Conservation (phyloP, 2,329 filamentous ascomycete species). For the Colletotrichum siamense region DNA sequence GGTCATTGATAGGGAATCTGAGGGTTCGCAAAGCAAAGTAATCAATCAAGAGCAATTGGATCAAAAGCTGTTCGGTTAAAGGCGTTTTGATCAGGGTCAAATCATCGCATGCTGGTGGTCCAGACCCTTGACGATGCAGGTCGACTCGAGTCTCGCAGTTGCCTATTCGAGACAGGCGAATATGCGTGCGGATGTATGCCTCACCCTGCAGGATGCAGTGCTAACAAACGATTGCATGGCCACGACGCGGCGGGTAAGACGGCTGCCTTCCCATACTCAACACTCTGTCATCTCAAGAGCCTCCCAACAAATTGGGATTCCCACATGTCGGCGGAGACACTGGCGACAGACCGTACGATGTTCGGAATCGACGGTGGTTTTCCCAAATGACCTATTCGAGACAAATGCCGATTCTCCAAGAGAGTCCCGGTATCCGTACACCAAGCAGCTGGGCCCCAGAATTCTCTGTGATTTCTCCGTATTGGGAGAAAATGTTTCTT, state of each 20-base stretch:
- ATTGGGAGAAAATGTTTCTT: neutral
- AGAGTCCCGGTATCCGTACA: neutral
- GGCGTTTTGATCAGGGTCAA: neutral
- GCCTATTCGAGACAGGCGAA: neutral
- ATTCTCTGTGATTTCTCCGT: neutral
- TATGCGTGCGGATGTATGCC: neutral
- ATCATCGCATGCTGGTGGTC: neutral
- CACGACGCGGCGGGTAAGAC: neutral
- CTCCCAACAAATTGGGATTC: slow-evolving; percentile 13
- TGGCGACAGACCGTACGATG: neutral
- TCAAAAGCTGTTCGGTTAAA: neutral
- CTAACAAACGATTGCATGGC: neutral
- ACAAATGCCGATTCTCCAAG: neutral
- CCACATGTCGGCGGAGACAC: neutral
- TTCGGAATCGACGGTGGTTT: slow-evolving; percentile 1
- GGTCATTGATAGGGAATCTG: neutral
- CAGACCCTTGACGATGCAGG: neutral
- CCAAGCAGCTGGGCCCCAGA: neutral
- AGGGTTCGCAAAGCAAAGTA: neutral
- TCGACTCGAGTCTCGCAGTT: neutral
- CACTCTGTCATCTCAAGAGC: slow-evolving; percentile 3
- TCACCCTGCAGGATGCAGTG: neutral
- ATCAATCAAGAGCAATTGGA: neutral
- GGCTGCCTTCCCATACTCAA: slow-evolving; percentile 3
- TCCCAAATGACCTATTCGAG: neutral